Evolutionary conservation across 2,329 filamentous ascomycete species (phyloP), one percentile per base, ranked within the genome.

Genomic region (Xylaria sp.): DNA sequence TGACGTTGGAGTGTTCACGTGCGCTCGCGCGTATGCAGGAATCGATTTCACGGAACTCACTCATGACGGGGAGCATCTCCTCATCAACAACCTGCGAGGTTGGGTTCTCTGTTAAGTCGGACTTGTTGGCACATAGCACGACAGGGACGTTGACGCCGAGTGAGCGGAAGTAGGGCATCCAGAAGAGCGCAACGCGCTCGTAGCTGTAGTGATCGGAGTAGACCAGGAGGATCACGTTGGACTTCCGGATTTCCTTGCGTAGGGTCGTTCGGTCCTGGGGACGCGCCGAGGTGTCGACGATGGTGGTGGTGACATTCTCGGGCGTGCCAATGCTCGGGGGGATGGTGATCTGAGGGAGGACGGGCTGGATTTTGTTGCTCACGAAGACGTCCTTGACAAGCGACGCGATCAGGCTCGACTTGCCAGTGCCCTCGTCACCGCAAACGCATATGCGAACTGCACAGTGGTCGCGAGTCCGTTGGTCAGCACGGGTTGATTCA

Each of bases 201-300:
- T 97, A 99, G 81, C 92, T 97, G 79, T 99, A 99, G 76, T 97
- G 93, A 74, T 99, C 94, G 66, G 92, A 92, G 75, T 99, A 99
- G 57, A 99, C 92, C 49, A 99, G 85, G 16, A 97, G 82, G 65
- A 99, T 97, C 66, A 97, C 93, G 73, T 97, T 99, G 70, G 89
- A 94, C 75, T 97, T 97, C 65, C 94, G 87, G 63, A 99, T 92
- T 77, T 97, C 94, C 73, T 94, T 94, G 63, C 92, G 89, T 60
- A 99, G 80, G 16, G 88, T 92, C 61, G 89, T 90, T 66, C 94
- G 88, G 72, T 99, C 93, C 74, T 97, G 92, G 0, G 94, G 94
- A 8, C 96, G 84, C 44, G 94, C 92, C 39, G 93, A 97, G 37
- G 94, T 99, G 75, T 99, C 94, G 78, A 99, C 91, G 69, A 99